Evolutionary conservation across 345 rosid species (phyloP).

Genomic region (Fremontodendron californicum): DNA sequence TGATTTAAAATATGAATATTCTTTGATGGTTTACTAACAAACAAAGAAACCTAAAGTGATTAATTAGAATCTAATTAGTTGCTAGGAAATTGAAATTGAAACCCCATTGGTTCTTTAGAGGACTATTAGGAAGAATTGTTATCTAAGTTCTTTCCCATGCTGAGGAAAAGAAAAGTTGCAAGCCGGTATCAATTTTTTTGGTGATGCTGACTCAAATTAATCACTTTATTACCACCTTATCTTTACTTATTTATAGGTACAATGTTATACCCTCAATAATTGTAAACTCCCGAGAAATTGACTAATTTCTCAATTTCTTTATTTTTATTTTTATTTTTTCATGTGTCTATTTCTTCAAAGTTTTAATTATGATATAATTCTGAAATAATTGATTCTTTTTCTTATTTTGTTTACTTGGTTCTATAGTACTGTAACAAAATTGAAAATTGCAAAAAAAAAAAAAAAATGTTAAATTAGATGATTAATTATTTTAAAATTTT

Average conservation of each 20-base stretch:
- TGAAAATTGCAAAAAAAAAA: too few species aligned
- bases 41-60: background rate
- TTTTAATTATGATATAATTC: too few species aligned
- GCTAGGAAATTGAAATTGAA: background rate
- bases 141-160: background rate
- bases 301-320: background rate
- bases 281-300: background rate
- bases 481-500: too few species aligned
- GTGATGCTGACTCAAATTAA: background rate
- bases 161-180: background rate
- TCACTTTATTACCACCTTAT: background rate
- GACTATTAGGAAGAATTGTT: background rate
- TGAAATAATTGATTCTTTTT: too few species aligned
- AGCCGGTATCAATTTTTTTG: background rate
- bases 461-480: too few species aligned
- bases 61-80: constrained; percentile 1
- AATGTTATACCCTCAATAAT: background rate
- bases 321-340: background rate
- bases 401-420: too few species aligned
- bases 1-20: background rate
- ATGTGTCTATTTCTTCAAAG: too few species aligned
- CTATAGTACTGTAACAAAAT: too few species aligned
- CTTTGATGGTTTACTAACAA: constrained; percentile 7
- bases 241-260: background rate
- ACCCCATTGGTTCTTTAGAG: background rate